Percentiles rank a stretch among this genome's conserved stretches.
Evolutionary conservation across 2,329 filamentous ascomycete genomes (phyloP).

Genomic region (Tolypocladium pustulatum): DNA sequence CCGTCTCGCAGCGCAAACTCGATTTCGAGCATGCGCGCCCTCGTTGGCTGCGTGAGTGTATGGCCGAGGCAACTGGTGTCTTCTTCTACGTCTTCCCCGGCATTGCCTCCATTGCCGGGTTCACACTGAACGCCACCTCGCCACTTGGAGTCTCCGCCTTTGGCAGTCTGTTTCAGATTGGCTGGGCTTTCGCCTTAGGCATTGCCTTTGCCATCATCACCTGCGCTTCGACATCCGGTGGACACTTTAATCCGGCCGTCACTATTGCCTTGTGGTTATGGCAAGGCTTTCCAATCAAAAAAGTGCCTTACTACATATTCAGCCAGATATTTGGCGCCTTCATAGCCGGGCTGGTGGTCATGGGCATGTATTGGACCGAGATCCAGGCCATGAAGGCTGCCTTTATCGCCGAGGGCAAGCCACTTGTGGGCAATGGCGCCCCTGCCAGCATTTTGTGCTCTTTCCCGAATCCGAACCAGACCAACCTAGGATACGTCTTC

Average conservation of each 20-base stretch:
- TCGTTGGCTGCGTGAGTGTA: neutral
- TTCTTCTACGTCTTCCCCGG: neutral
- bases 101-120: neutral
- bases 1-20: neutral
- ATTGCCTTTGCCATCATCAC: neutral
- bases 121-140: neutral
- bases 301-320: neutral
- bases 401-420: neutral
- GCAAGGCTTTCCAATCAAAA: neutral
- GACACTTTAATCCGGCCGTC: neutral
- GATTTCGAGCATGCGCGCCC: neutral
- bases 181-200: neutral
- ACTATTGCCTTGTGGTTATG: neutral
- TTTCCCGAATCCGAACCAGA: neutral
- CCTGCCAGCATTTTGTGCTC: neutral
- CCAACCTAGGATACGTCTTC: neutral
- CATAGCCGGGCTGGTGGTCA: neutral
- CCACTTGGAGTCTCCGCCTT: neutral
- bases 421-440: neutral
- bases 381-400: neutral
- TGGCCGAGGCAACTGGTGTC: neutral
- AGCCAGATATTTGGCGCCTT: neutral
- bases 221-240: neutral
- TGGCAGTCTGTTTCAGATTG: neutral
- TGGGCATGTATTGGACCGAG: neutral